Conservation (phyloP, 1,284 basidiomycete species). For the Ustilago cynodontis region DNA sequence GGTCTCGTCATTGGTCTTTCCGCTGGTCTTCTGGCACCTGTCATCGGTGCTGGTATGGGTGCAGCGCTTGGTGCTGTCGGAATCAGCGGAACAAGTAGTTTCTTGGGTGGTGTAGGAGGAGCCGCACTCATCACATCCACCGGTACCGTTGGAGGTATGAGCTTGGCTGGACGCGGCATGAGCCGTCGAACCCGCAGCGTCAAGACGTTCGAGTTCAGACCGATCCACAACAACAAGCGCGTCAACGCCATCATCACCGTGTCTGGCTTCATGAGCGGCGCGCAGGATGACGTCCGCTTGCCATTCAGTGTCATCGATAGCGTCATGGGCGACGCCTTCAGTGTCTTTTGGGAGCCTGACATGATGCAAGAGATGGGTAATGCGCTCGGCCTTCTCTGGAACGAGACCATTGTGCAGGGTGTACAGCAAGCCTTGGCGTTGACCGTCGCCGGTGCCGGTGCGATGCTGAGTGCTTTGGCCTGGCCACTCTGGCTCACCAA, state of each 20-base stretch:
- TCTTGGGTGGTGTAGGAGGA: slow-evolving; percentile 68
- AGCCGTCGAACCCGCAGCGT: slow-evolving; percentile 64
- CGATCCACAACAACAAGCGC: slow-evolving; percentile 70
- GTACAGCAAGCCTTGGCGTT: slow-evolving; percentile 67
- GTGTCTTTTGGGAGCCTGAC: slow-evolving; percentile 69
- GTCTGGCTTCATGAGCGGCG: slow-evolving; percentile 66
- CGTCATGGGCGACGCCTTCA: slow-evolving; percentile 68
- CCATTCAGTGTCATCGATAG: slow-evolving; percentile 69
- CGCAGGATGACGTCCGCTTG: slow-evolving; percentile 65
- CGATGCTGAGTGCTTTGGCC: slow-evolving; percentile 63
- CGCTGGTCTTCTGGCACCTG: slow-evolving; percentile 66
- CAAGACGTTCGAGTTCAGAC: slow-evolving; percentile 68
- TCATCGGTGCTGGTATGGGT: slow-evolving; percentile 69
- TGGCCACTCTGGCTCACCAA: slow-evolving; percentile 70
- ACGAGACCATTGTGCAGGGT: slow-evolving; percentile 69
- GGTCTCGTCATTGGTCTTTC: slow-evolving; percentile 69
- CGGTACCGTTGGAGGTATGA: slow-evolving; percentile 65
- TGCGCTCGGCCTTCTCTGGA: slow-evolving; percentile 68
- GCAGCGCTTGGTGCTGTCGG: slow-evolving; percentile 67
- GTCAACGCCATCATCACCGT: slow-evolving; percentile 68
- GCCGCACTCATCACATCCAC: slow-evolving; percentile 69
- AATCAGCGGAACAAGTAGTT: slow-evolving; percentile 65
- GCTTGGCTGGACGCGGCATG: slow-evolving; percentile 67
- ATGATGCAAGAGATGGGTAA: slow-evolving; percentile 71
- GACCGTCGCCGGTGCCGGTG: slow-evolving; percentile 64